These are phyloP conservation scores for Ilyonectria destructans DNA, from an alignment of 2,329 filamentous ascomycete genomes.

Conservation along the genomic window DNA sequence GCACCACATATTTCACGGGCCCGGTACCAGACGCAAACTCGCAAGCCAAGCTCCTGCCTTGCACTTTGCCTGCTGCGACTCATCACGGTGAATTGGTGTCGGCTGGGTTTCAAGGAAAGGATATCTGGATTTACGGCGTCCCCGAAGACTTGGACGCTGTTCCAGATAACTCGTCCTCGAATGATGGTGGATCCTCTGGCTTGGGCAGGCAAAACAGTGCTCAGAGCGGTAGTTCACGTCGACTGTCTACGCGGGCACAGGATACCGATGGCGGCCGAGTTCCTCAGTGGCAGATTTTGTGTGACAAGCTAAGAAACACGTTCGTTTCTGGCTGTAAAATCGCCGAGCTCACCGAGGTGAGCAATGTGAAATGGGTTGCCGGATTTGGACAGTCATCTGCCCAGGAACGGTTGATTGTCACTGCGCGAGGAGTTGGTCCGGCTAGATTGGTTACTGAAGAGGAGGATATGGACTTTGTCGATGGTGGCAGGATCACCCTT, in stretches of 20 bases:
- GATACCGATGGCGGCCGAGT: slow-evolving; percentile 58
- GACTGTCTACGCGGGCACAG: slow-evolving; percentile 52
- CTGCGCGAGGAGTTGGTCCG: slow-evolving; percentile 79
- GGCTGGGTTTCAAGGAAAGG: slow-evolving; percentile 80
- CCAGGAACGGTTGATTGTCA: slow-evolving; percentile 76
- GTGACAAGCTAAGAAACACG: slow-evolving; percentile 79
- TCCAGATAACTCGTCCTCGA: slow-evolving; percentile 57
- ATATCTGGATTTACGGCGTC: slow-evolving; percentile 86
- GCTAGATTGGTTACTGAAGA: slow-evolving; percentile 75
- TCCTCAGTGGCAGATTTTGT: slow-evolving; percentile 79
- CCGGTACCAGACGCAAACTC: slow-evolving; percentile 70
- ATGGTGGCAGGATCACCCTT: slow-evolving; percentile 81
- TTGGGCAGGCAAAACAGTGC: slow-evolving; percentile 53
- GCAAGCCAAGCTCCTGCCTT: slow-evolving; percentile 76
- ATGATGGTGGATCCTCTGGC: slow-evolving; percentile 44
- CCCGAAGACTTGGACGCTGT: slow-evolving; percentile 80
- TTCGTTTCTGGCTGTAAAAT: slow-evolving; percentile 80
- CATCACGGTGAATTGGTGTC: slow-evolving; percentile 80
- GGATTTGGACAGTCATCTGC: slow-evolving; percentile 64
- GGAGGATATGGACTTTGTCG: slow-evolving; percentile 82
- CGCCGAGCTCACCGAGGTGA: slow-evolving; percentile 76
- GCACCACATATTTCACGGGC: slow-evolving; percentile 85
- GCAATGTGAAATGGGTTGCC: slow-evolving; percentile 81
- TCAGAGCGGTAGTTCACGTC: slow-evolving; percentile 50
- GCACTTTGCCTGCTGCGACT: slow-evolving; percentile 79